phyloP scores from a whole-genome alignment of 768 basidiomycete species.

The Asterophora lycoperdoides region DNA sequence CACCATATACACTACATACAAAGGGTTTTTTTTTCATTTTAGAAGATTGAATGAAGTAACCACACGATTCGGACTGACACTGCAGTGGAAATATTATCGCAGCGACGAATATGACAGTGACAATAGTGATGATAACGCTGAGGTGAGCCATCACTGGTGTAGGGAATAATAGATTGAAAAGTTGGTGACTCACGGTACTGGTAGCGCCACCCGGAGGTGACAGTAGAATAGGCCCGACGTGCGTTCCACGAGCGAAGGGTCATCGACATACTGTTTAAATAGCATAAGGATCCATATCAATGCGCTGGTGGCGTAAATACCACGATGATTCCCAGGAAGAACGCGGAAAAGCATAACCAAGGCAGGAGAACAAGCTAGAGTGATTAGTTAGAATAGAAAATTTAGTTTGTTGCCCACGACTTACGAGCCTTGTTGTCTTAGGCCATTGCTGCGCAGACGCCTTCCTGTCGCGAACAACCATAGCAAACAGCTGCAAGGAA shows the following conservation, averaged over 20 bases:
- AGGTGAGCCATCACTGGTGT: too few relatives aligned
- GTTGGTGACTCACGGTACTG: not conserved
- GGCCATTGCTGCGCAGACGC: not conserved
- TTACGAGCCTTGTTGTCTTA: not conserved
- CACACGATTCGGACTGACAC: not conserved
- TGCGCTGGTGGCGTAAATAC: not conserved
- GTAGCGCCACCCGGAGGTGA: not conserved
- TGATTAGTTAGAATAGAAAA: too few relatives aligned
- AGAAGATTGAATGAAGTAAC: not conserved
- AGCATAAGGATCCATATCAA: not conserved
- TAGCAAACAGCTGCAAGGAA: not conserved
- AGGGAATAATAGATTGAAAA: not conserved
- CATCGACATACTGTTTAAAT: not conserved
- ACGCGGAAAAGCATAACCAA: not conserved
- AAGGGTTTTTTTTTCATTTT: not conserved
- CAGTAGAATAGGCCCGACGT: not conserved
- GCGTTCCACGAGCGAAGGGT: not conserved
- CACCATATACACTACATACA: not conserved
- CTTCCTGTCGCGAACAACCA: not conserved
- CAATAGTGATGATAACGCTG: not conserved
- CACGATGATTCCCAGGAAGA: not conserved
- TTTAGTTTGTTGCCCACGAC: not conserved
- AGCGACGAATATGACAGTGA: not conserved
- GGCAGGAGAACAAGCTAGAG: not conserved
- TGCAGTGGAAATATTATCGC: not conserved